A percentile compares a stretch with the other conserved stretches of the same genome.
Conservation (phyloP, 805 yeast genomes). For the Danielozyma ontarioensis region DNA sequence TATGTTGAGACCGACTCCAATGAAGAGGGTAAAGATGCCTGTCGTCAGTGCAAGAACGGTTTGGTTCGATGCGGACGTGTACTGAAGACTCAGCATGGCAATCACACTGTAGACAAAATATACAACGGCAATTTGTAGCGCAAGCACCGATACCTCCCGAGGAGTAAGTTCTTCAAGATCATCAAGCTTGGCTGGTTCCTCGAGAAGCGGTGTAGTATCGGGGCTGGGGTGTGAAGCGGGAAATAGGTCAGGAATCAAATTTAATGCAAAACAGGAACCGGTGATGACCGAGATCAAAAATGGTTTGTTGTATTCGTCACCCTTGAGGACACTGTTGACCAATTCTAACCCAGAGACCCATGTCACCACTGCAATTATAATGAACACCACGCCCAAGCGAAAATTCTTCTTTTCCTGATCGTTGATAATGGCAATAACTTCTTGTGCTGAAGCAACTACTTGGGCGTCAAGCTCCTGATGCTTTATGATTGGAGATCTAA, state of each 20-base stretch:
- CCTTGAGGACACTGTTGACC: slow-evolving; percentile 45
- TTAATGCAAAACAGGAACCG: slow-evolving; percentile 44
- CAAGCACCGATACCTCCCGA: slow-evolving; percentile 29
- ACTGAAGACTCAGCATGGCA: slow-evolving; percentile 39
- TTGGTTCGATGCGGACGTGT: slow-evolving; percentile 50
- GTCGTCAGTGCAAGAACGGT: slow-evolving; percentile 48
- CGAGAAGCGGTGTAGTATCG: neutral
- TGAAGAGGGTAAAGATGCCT: slow-evolving; percentile 44
- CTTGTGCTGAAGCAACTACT: slow-evolving; percentile 8
- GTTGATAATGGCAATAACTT: slow-evolving; percentile 31
- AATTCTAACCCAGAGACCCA: slow-evolving; percentile 49
- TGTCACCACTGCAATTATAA: slow-evolving; percentile 37
- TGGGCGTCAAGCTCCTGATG: slow-evolving; percentile 9
- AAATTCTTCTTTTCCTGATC: slow-evolving; percentile 39
- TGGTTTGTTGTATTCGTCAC: slow-evolving; percentile 45
- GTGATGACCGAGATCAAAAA: slow-evolving; percentile 41
- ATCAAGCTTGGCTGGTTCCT: slow-evolving; percentile 1
- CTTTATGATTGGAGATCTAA: slow-evolving; percentile 11
- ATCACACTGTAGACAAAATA: slow-evolving; percentile 39
- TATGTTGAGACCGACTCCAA: slow-evolving; percentile 36
- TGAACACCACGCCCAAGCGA: slow-evolving; percentile 38
- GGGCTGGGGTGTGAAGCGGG: neutral
- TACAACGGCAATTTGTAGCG: slow-evolving; percentile 35
- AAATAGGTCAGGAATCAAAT: slow-evolving; percentile 35
- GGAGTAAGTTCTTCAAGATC: slow-evolving; percentile 14